phyloP scores from a whole-genome alignment of 306 rosid genomes.

The Acacia melanoxylon region DNA sequence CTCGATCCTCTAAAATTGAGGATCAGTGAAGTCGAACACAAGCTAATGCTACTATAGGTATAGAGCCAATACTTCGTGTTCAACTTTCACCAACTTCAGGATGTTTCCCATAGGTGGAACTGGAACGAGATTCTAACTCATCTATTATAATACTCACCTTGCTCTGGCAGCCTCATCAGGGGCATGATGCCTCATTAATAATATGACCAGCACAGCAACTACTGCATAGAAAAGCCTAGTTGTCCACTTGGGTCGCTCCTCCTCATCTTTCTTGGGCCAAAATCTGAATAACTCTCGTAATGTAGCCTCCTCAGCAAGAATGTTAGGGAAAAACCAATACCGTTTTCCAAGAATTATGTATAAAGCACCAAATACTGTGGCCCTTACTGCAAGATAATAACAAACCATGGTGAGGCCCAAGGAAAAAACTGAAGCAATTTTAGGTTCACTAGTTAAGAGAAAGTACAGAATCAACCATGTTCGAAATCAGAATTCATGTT shows the following conservation, averaged over 20 bases:
- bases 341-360: slow-evolving; percentile 63
- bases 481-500: neutral
- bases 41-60: neutral
- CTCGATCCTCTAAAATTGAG: neutral
- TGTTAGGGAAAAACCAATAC: slow-evolving; percentile 73
- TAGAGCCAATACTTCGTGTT: neutral
- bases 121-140: slow-evolving; percentile 12
- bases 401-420: neutral
- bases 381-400: slow-evolving; percentile 59
- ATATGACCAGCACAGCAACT: slow-evolving; percentile 72
- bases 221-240: slow-evolving; percentile 84
- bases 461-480: neutral
- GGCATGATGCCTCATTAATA: slow-evolving; percentile 94
- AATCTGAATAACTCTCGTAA: slow-evolving; percentile 91
- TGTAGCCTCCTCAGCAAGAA: slow-evolving; percentile 85
- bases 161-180: slow-evolving; percentile 99
- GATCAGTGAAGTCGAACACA: neutral
- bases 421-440: neutral
- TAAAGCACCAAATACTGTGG: slow-evolving; percentile 50
- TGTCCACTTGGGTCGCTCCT: slow-evolving; percentile 96
- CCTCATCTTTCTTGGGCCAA: slow-evolving; percentile 95
- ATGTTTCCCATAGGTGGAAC: neutral
- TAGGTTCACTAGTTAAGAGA: neutral
- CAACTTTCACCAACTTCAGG: neutral
- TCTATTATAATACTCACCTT: slow-evolving; percentile 56